Base-by-base conservation (phyloP, 2,329 filamentous ascomycete genomes). In the Tolypocladium tropicale region DNA sequence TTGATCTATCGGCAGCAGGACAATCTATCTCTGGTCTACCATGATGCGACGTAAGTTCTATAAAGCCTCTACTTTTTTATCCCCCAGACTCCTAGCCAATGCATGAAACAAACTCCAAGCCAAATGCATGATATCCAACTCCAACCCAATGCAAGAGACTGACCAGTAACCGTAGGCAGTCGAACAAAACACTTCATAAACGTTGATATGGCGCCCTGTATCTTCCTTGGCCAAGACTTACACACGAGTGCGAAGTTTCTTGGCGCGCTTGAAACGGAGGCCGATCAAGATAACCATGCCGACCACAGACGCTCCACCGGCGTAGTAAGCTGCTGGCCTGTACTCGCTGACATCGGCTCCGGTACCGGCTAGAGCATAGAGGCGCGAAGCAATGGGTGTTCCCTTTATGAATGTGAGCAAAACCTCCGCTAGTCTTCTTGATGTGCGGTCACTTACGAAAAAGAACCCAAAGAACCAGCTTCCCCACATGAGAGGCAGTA, bases 401-500 rank as follows among this genome's bases (percentile, higher is more conserved):
- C 65, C 65, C 64, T 67, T 12, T 21, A 4, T 6, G 4, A n/a
- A n/a, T 18, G 53, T 62, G n/a, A 63, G 56, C 12, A 6, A 3
- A 9, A 10, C n/a, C 37, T 16, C n/a, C 21, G 18, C 21, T 2
- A 11, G 28, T 2, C 6, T 16, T 18, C 4, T 18, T 6, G 23
- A 33, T 10, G n/a, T 7, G 32, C 28, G 1, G 6, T 11, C 4
- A 54, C 65, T 60, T 21, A 67, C 65, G 16, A 67, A 62, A 32
- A 66, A 65, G 53, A 64, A 67, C 0, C 65, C 65, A 46, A 64
- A 65, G 12, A 66, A 62, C 64, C 65, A 67, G 1, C 61, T 58
- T 16, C 60, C 60, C 65, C 65, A 67, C 33, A 66, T 54, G 6
- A 67, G 60, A 2, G 65, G 65, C 3, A 67, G 56, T 6, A 66